These are phyloP conservation scores for Fusarium sp. DNA, from an alignment of 2,329 filamentous ascomycete genomes.

Conservation along the genomic window DNA sequence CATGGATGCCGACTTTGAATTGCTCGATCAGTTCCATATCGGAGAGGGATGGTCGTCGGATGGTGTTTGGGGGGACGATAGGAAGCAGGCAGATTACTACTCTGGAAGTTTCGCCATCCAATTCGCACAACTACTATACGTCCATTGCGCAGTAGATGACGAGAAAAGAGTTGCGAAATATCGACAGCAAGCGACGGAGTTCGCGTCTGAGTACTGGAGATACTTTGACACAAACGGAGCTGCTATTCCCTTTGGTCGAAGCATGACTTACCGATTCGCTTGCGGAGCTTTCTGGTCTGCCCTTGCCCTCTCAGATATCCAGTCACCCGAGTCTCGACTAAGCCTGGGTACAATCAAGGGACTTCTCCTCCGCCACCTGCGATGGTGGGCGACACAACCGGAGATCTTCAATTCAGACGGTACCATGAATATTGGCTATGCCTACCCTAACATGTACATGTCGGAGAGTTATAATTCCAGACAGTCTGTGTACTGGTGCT, in stretches of 20 bases:
- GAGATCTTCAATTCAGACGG: constrained; percentile 60
- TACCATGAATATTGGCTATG: constrained; percentile 56
- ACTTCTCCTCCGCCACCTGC: constrained; percentile 58
- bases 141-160: background rate
- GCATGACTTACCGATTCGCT: constrained; percentile 62
- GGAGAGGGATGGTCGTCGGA: constrained; percentile 59
- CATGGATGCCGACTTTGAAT: constrained; percentile 54
- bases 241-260: constrained; percentile 62
- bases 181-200: background rate
- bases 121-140: background rate
- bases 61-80: constrained; percentile 50
- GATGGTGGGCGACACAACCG: constrained; percentile 56
- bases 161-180: constrained; percentile 40
- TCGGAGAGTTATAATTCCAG: constrained; percentile 66
- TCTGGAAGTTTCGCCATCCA: constrained; percentile 2
- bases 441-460: constrained; percentile 54
- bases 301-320: constrained; percentile 51
- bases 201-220: constrained; percentile 54
- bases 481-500: constrained; percentile 63
- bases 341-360: constrained; percentile 55
- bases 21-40: constrained; percentile 57
- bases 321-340: constrained; percentile 54
- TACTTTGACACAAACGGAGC: constrained; percentile 59
- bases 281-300: constrained; percentile 60
- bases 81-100: constrained; percentile 47